Percentiles rank a stretch among this genome's conserved stretches.
Conservation (phyloP, 306 rosid genomes). For the Trifolium repens region DNA sequence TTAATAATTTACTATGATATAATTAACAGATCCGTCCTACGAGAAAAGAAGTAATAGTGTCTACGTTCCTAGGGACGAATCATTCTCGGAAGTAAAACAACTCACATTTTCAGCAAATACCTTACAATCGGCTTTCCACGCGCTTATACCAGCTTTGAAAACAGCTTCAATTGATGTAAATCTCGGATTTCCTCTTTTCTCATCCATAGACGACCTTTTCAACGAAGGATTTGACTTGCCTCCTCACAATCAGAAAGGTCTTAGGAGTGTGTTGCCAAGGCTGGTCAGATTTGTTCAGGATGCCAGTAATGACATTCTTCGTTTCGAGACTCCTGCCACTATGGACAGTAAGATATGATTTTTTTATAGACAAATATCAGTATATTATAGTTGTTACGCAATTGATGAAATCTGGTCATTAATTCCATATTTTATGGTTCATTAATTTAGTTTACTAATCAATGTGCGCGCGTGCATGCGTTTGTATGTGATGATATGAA, state of each 20-base stretch:
- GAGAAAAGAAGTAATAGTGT: conserved; percentile 52
- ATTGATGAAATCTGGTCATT: neutral
- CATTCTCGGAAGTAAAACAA: conserved; percentile 62
- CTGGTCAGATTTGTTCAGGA: conserved; percentile 45
- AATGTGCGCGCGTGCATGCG: neutral
- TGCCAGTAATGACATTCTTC: conserved; percentile 45
- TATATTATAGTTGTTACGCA: neutral
- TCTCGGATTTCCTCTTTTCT: conserved; percentile 57
- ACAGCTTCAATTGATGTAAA: conserved; percentile 32
- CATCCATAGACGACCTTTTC: conserved; percentile 61
- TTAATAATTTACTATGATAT: neutral
- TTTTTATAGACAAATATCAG: neutral
- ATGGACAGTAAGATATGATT: conserved; percentile 51
- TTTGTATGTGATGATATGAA: neutral
- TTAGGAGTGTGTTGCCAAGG: conserved; percentile 51
- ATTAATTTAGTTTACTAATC: conserved; percentile 9
- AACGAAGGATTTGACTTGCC: conserved; percentile 61
- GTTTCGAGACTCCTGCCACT: conserved; percentile 61
- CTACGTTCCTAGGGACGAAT: conserved; percentile 80
- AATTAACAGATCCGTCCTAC: conserved; percentile 47
- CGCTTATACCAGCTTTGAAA: conserved; percentile 52
- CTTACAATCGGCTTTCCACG: conserved; percentile 49
- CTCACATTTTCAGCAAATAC: conserved; percentile 48
- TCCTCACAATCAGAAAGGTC: conserved; percentile 29
- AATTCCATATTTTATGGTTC: neutral